Percentiles rank a stretch among this genome's conserved stretches.
phyloP scores from a whole-genome alignment of 1,284 basidiomycete species.

The Lignosus rhinocerotis region DNA sequence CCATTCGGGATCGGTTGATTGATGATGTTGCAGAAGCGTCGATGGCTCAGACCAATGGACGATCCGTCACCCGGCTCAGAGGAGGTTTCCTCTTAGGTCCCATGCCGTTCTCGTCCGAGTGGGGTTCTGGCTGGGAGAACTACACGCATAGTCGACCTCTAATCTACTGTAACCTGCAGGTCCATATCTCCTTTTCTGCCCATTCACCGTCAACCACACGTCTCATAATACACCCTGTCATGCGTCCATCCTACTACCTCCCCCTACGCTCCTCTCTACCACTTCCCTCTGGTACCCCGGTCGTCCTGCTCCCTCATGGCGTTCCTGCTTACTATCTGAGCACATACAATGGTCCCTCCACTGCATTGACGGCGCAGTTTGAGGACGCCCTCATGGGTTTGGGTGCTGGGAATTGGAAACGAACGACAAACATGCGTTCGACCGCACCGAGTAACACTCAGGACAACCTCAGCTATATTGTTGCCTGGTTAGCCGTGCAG shows the following conservation, averaged over 20 bases:
- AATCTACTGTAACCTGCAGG: conserved; percentile 58
- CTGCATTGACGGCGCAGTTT: conserved; percentile 63
- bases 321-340: conserved; percentile 72
- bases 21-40: conserved; percentile 52
- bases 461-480: conserved; percentile 48
- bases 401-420: conserved; percentile 55
- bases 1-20: conserved; percentile 51
- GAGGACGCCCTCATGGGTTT: conserved; percentile 57
- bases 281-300: conserved; percentile 58
- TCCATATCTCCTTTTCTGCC: conserved; percentile 43
- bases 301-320: conserved; percentile 65
- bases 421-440: conserved; percentile 1
- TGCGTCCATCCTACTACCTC: conserved; percentile 54
- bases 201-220: conserved; percentile 32
- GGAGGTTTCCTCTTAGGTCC: conserved; percentile 61
- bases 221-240: conserved; percentile 60
- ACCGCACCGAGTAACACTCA: neutral
- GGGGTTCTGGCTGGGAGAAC: conserved; percentile 65
- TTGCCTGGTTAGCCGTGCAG: conserved; percentile 72
- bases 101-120: conserved; percentile 46
- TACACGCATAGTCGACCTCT: conserved; percentile 51
- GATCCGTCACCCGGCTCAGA: conserved; percentile 45
- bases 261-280: conserved; percentile 43
- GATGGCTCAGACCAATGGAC: conserved; percentile 23
- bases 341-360: conserved; percentile 61